phyloP scores from a whole-genome alignment of 192 early-diverging fungal species.

The Coemansia pectinata region DNA sequence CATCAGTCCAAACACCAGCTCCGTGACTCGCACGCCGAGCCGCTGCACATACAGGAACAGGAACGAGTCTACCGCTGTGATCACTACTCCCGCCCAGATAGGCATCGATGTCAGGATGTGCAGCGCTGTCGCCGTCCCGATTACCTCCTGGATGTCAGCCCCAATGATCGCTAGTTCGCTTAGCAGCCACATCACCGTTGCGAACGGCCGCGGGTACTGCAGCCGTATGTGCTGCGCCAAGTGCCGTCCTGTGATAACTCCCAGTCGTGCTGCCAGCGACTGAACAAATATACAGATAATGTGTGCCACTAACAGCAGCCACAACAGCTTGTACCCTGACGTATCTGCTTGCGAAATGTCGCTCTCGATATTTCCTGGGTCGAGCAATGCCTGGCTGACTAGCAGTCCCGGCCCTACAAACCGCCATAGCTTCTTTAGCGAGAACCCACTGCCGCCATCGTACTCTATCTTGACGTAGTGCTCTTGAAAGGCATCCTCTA shows the following conservation, averaged over 20 bases:
- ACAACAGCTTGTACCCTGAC: conserved; percentile 66
- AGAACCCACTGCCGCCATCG: conserved; percentile 41
- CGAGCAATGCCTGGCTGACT: conserved; percentile 65
- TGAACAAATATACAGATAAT: conserved; percentile 65
- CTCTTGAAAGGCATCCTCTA: conserved; percentile 34
- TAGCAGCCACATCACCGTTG: conserved; percentile 59
- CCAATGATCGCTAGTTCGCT: conserved; percentile 72
- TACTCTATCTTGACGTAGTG: conserved; percentile 50
- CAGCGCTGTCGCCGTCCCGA: conserved; percentile 87
- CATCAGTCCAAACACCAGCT: conserved; percentile 72
- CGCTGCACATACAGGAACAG: conserved; percentile 70
- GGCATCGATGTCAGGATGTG: conserved; percentile 74
- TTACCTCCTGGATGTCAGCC: conserved; percentile 76
- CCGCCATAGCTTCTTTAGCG: conserved; percentile 60
- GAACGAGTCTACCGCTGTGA: conserved; percentile 84
- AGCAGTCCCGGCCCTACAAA: conserved; percentile 66
- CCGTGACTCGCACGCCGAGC: conserved; percentile 70
- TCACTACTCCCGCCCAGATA: conserved; percentile 73
- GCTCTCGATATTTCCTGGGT: conserved; percentile 74
- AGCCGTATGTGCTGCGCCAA: conserved; percentile 60
- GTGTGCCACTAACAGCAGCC: conserved; percentile 66
- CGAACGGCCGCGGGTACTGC: conserved; percentile 56
- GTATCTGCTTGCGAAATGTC: conserved; percentile 66
- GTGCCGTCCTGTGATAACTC: conserved; percentile 68
- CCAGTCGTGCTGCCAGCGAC: conserved; percentile 61